Evolutionary conservation across 768 basidiomycete genomes (phyloP).

Genomic region (Mycena haematopus): DNA sequence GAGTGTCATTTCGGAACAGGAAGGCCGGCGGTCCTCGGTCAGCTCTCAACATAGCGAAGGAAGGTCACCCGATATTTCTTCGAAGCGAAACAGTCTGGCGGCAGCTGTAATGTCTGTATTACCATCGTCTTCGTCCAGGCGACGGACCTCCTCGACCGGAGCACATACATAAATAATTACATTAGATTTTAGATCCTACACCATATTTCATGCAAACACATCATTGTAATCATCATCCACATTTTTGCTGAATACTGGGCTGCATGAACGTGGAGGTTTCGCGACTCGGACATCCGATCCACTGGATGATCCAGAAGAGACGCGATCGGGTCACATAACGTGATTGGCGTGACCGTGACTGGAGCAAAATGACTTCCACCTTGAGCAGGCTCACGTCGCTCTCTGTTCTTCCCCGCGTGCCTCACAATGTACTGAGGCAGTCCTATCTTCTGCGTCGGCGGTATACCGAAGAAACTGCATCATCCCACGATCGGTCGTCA

Average conservation of each 20-base stretch:
- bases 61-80: conserved; percentile 37
- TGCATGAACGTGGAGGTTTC: too few relatives aligned
- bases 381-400: conserved; percentile 12
- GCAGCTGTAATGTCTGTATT: conserved; percentile 67
- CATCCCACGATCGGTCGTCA: conserved; percentile 16
- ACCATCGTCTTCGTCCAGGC: conserved; percentile 53
- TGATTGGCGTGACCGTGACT: conserved; percentile 7
- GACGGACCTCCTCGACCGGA: conserved; percentile 43
- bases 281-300: too few relatives aligned
- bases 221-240: too few relatives aligned
- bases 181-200: conserved; percentile 24
- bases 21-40: conserved; percentile 63
- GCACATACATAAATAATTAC: conserved; percentile 31
- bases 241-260: too few relatives aligned
- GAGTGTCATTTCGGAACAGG: conserved; percentile 85
- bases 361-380: conserved; percentile 17
- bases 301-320: too few relatives aligned
- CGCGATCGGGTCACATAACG: not conserved
- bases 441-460: conserved; percentile 4
- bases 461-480: conserved; percentile 10
- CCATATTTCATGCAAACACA: conserved; percentile 6
- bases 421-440: conserved; percentile 6
- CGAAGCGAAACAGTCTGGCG: conserved; percentile 68
- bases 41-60: conserved; percentile 56
- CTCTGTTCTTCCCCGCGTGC: conserved; percentile 7